Conservation (phyloP, 2,329 filamentous ascomycete genomes). For the Ceratocystis cubensis region DNA sequence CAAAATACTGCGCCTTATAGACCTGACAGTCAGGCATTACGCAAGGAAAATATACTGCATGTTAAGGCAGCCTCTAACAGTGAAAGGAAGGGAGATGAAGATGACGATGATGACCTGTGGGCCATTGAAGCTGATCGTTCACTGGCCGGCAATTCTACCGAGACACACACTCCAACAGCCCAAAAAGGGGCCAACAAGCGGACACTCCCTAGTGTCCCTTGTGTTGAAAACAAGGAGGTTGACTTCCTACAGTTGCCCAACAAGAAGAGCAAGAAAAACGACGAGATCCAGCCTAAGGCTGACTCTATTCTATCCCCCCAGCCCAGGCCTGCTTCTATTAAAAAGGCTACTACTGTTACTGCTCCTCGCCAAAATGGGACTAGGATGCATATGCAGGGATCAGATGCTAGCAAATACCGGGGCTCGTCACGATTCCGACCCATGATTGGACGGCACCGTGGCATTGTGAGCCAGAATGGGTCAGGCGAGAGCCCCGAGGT, state of each 20-base stretch:
- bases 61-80: conserved; percentile 14
- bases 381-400: conserved; percentile 13
- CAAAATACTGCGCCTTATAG: not conserved
- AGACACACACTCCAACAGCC: conserved; percentile 11
- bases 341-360: not conserved
- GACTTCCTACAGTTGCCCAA: conserved; percentile 25
- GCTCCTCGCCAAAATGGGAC: conserved; percentile 11
- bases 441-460: conserved; percentile 15
- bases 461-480: conserved; percentile 14
- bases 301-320: not conserved
- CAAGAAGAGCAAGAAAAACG: conserved; percentile 14
- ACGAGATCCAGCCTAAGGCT: not conserved
- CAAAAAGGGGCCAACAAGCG: conserved; percentile 23
- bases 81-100: conserved; percentile 21
- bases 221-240: not conserved
- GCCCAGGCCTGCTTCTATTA: not conserved
- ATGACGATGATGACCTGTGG: conserved; percentile 41
- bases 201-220: not conserved
- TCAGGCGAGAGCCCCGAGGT: conserved; percentile 12
- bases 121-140: conserved; percentile 43
- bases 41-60: conserved; percentile 9
- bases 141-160: conserved; percentile 28
- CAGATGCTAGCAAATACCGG: conserved; percentile 11
- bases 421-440: conserved; percentile 6
- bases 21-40: not conserved